These are phyloP conservation scores for Curvularia eragrostidis DNA, from an alignment of 2,329 filamentous ascomycete species.

Conservation along the genomic window DNA sequence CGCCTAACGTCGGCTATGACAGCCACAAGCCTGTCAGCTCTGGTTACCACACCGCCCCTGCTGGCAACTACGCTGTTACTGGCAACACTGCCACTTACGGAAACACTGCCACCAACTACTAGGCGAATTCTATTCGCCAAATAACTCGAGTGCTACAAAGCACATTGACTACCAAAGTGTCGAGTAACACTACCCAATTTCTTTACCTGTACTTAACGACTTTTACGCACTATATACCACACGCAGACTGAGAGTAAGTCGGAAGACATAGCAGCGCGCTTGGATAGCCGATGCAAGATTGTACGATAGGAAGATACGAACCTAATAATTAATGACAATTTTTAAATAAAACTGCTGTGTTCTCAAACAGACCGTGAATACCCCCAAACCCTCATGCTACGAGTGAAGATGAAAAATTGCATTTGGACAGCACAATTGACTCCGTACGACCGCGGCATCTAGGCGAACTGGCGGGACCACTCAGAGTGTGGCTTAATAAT, in stretches of 20 bases:
- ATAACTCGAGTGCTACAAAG: too few species aligned
- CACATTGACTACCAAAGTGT: too few species aligned
- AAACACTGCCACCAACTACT: constrained; percentile 19
- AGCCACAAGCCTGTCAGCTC: constrained; percentile 46
- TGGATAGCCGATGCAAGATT: constrained; percentile 4
- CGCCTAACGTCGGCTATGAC: constrained; percentile 46
- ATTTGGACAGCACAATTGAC: too few species aligned
- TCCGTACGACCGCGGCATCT: too few species aligned
- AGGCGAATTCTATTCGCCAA: not conserved
- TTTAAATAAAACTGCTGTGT: not conserved
- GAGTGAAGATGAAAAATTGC: too few species aligned
- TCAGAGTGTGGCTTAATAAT: constrained; percentile 17
- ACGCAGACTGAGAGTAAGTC: constrained; percentile 9
- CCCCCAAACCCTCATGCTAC: not conserved
- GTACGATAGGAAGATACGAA: constrained; percentile 17
- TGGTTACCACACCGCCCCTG: constrained; percentile 56
- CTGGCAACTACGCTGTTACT: constrained; percentile 33
- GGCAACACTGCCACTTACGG: constrained; percentile 49
- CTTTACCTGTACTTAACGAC: constrained; percentile 14
- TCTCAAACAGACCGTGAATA: not conserved
- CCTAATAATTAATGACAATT: constrained; percentile 24
- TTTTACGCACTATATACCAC: constrained; percentile 37
- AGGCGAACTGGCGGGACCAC: constrained; percentile 7
- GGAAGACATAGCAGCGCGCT: not conserved
- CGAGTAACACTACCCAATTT: too few species aligned